Conservation (phyloP, 371 early-diverging fungal species). For the Neoconidiobolus thromboides region DNA sequence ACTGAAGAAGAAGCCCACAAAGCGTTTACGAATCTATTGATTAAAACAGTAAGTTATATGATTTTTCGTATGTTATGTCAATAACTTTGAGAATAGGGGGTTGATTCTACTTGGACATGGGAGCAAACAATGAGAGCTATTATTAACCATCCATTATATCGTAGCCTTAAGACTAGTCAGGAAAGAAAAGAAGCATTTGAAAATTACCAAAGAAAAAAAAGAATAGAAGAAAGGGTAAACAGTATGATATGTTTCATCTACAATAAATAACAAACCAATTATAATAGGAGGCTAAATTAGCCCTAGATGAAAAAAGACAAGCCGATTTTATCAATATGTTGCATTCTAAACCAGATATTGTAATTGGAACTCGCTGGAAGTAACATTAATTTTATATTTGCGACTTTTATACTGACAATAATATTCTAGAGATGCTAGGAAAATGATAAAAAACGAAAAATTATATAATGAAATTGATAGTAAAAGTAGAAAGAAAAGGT, state of each 20-base stretch:
- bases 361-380: not conserved
- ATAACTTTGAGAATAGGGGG: slow-evolving; percentile 24
- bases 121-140: slow-evolving; percentile 75
- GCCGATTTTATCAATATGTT: slow-evolving; percentile 21
- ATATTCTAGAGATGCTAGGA: slow-evolving; percentile 1
- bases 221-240: slow-evolving; percentile 7
- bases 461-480: slow-evolving; percentile 15
- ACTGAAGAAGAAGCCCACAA: slow-evolving; percentile 68
- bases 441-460: slow-evolving; percentile 13
- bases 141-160: slow-evolving; percentile 61
- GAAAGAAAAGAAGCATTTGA: slow-evolving; percentile 70
- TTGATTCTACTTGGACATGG: slow-evolving; percentile 72
- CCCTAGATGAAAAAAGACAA: slow-evolving; percentile 14
- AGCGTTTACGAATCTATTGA: slow-evolving; percentile 54
- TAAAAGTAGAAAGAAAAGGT: slow-evolving; percentile 11
- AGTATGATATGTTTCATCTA: not conserved
- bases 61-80: not conserved
- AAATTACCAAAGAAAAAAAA: slow-evolving; percentile 31
- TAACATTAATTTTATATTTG: not conserved
- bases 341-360: slow-evolving; percentile 6
- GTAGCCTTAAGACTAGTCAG: slow-evolving; percentile 53
- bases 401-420: not conserved
- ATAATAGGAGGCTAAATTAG: slow-evolving; percentile 14
- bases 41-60: slow-evolving; percentile 29
- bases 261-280: not conserved